Percentiles rank a stretch among this genome's conserved stretches.
phyloP scores from a whole-genome alignment of 2,329 filamentous ascomycete genomes.

The Chaetomium sp. region DNA sequence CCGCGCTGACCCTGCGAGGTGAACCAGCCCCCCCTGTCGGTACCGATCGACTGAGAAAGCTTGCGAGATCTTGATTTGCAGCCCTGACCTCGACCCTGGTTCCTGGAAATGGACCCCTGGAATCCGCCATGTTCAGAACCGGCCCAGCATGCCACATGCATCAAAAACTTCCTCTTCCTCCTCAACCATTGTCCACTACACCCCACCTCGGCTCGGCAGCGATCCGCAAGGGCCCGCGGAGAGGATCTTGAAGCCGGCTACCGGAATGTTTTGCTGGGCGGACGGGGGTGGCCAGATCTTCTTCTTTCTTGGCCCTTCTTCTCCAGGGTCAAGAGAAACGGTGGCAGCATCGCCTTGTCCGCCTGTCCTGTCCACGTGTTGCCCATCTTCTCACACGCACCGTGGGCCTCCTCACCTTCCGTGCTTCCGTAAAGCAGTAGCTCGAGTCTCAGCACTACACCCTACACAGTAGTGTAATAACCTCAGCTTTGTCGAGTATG shows the following conservation, averaged over 20 bases:
- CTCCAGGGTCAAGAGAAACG: background rate
- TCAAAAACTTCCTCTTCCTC: no score
- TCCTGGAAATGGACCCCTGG: background rate
- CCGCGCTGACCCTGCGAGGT: background rate
- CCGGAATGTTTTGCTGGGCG: background rate
- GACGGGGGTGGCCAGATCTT: background rate
- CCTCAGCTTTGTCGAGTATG: background rate
- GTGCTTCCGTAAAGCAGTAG: no score
- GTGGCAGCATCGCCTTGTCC: background rate
- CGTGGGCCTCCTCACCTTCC: no score
- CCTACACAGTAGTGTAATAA: background rate
- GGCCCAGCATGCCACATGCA: background rate
- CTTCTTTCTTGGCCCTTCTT: no score
- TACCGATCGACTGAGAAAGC: slow-evolving; percentile 4
- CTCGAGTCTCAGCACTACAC: no score
- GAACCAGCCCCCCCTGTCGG: background rate
- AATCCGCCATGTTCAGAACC: background rate
- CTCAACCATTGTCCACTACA: background rate
- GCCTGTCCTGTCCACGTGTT: background rate
- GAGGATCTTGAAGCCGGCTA: background rate
- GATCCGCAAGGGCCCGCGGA: background rate
- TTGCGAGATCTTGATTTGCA: slow-evolving; percentile 15
- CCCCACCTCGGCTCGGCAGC: background rate
- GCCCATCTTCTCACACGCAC: background rate
- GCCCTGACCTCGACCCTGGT: slow-evolving; percentile 9